Evolutionary conservation across 768 basidiomycete genomes (phyloP), one percentile per base, ranked within the genome.

Genomic region (Naganishia vishniacii): DNA sequence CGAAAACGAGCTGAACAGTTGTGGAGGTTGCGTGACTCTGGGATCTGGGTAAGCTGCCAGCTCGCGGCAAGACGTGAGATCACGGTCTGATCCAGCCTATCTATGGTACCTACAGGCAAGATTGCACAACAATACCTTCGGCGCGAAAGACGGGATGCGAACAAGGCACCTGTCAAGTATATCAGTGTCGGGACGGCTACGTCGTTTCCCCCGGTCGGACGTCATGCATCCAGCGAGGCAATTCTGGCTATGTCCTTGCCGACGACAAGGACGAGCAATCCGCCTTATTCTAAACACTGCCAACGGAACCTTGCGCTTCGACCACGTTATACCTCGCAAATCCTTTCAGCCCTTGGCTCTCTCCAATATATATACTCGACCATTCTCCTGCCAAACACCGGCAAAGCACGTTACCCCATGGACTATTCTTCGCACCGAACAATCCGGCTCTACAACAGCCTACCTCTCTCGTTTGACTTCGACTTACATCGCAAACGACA

Each of bases 21-120:
- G 77, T 66, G 77, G 77, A 20, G 77, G 76, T 18, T 78, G 77
- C 69, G 65, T 74, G 29, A 69, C 70, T 4, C 64, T 78, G 16
- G 75, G 75, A 32, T 26, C 64, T 28, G 29, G 44, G 49, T 42
- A 51, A 40, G 53, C 15, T 15, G 37, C 18, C 20, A 4, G 7
- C 9, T 12, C 23, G 13, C 32, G 0, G 1, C 12, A 5, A 25
- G 32, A 41, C n/a, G 25, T 3, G 53, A 25, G 6, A 13, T 7
- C 37, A 40, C 8, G 20, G 58, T 61, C 46, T 62, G 32, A 23
- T 26, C 13, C n/a, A n/a, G n/a, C 41, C 18, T 48, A 1, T 29
- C 47, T 42, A 2, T 12, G 18, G 15, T 23, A 1, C 47, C 28
- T 26, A 59, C 26, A 76, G 75, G 8, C 72, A 75, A 72, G 74